Base-by-base conservation (phyloP, 139 green algal genomes). In the Coelastrella sp. region DNA sequence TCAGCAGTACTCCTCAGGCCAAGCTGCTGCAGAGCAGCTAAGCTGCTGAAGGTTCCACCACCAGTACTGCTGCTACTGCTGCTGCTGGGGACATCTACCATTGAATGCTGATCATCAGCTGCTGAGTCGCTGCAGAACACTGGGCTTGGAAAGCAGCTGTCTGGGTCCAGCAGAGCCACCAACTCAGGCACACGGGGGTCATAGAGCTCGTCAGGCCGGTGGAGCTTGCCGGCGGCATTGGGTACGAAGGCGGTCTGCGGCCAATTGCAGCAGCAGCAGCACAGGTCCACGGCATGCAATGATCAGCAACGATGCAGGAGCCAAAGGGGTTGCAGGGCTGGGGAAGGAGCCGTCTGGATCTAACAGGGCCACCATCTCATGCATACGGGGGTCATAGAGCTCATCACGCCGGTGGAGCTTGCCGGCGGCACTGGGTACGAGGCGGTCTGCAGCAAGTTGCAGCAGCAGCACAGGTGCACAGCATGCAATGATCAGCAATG, bases 311-410 rank as follows among this genome's bases (percentile, higher is more conserved):
- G 0, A 47, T 47, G 32, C 32, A 47, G 32, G 0, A 47, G 32
- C 0, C 32, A 0, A 47, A 47, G 32, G 32, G 1, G 1, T 0
- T 47, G 32, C 32, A 2, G 32, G 32, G 32, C 32, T 47, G 0
- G 32, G 32, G 1, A 47, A 47, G 32, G 0, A 47, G 32, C 32
- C 1, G 32, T 47, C 32, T 47, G 1, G 32, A 1, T 47, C 32
- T 71, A 98, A 90, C 68, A 98, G 90, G 3, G 80, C 91, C 20
- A 88, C 83, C 13, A 98, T 91, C 85, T 98, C 96, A 6, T 89
- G 90, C 17, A 89, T 86, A 3, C 96, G 89, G 2, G 95, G 95
- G 86, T 98, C 96, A 86, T 98, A 97, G 81, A 98, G 91, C 10
- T 92, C 68, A 1, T 16, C 4, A 0, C 94, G 95, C 0, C 14